Evolutionary conservation across 495 filamentous ascomycete species (phyloP), one percentile per base, ranked within the genome.

Genomic region (Hyaloscypha variabilis): DNA sequence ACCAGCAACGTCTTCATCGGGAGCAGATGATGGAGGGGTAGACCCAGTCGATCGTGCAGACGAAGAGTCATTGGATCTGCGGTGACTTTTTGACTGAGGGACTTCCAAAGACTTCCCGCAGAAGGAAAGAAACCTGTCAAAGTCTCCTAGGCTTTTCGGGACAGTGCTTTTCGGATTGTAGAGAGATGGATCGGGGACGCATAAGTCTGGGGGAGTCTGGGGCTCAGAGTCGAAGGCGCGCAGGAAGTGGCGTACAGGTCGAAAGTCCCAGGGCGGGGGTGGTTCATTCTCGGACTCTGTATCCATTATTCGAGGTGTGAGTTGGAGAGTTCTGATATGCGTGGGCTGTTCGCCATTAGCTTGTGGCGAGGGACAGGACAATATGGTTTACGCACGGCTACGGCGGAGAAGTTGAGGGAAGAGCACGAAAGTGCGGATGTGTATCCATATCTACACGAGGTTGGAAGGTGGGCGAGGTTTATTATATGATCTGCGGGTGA

Each of bases 141-240:
- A 68, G 50, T 71, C 69, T 2, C 69, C 69, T 42, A 71, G 34
- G 25, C 52, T 10, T 2, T 36, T 51, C 25, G 69, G 54, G 11
- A 19, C 28, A 23, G 36, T 64, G 11, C 50, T n/a, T 60, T 54
- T 63, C 0, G 60, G 66, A 57, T 66, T 51, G 57, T 34, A 63
- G 21, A 53, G 54, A 23, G 54, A 5, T 10, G 46, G 23, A 31
- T 62, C 25, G 6, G 29, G 28, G 25, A 62, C 25, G 5, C 31
- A n/a, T 14, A 53, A 30, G n/a, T 31, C 26, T 24, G 17, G 21
- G 26, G 51, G 21, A 25, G 23, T 25, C 3, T 28, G 8, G 51
- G 21, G 5, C 51, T 62, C 21, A 3, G 60, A 10, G 39, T 30
- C 11, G n/a, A 61, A 61, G 19, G 61, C 29, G 3, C 61, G 61